These are phyloP conservation scores for Colletotrichum sp. DNA, from an alignment of 2,329 filamentous ascomycete species.

Conservation along the genomic window DNA sequence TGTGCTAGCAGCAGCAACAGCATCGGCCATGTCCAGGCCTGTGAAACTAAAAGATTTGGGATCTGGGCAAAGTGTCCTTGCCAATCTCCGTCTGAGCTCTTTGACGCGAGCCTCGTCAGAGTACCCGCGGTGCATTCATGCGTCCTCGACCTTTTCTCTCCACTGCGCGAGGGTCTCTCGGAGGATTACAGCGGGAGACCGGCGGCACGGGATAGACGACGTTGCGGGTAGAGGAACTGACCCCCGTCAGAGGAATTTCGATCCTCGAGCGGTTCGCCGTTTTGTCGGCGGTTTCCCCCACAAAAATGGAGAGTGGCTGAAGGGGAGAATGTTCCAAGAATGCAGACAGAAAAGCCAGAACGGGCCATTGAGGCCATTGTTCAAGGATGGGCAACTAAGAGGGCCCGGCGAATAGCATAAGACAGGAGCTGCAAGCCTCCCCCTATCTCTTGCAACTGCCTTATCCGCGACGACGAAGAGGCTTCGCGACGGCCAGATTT, in stretches of 20 bases:
- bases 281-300: background rate
- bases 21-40: background rate
- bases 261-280: background rate
- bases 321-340: constrained; percentile 14
- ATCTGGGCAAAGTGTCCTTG: background rate
- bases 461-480: constrained; percentile 15
- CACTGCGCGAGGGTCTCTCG: background rate
- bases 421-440: background rate
- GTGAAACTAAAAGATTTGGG: background rate
- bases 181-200: background rate
- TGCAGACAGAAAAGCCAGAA: background rate
- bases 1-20: background rate
- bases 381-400: background rate
- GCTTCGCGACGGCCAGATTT: constrained; percentile 1
- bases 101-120: constrained; percentile 16
- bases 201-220: constrained; percentile 9
- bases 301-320: background rate
- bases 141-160: background rate
- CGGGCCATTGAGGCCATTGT: background rate
- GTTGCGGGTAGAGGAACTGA: background rate
- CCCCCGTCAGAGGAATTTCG: background rate
- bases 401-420: constrained; percentile 11
- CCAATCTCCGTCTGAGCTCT: constrained; percentile 1
- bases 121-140: constrained; percentile 9
- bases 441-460: constrained; percentile 14